Base-by-base conservation (phyloP, 345 rosid species). In the Diplotaxis tenuifolia region DNA sequence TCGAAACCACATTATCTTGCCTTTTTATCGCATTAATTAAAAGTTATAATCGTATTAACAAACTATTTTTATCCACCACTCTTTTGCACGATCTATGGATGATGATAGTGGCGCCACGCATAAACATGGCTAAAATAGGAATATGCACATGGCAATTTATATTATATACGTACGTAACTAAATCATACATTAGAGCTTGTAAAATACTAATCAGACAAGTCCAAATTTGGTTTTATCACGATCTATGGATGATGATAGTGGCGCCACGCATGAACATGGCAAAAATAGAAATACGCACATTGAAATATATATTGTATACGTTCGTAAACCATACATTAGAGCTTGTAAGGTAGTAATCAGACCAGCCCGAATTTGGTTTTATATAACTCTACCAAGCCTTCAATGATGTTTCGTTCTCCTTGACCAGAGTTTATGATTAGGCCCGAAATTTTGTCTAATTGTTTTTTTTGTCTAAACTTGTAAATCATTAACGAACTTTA, bases 41-140 rank as follows among this genome's bases (percentile, higher is more conserved):
- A 68, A 42, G 3, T 19, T 14, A 62, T 34, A 6, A 60, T 70
- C 23, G 4, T 32, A 63, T 40, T 12, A 12, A 40, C 16, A 40
- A 40, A 14, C 14, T 14, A 55, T 58, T 53, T 61, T 60, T 66
- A 59, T 60, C 68, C 54, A 71, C 73, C 80, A 72, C 77, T 72
- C 63, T 42, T 71, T 52, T 66, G 22, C 80, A 77, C 77, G 80
- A 65, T 67, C 76, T 65, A 50, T 65, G 68, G 56, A 77, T 77
- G 76, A 65, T 71, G 9, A 50, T 34, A 10, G 58, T 71, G 68
- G 27, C 62, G 34, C 76, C 80, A 71, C 76, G 75, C 57, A 71
- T 77, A 62, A 71, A 65, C 49, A 70, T 65, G 62, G 55, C 78
- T 47, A 66, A 47, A 22, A 58, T 74, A 74, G 53, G 45, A 66